phyloP scores from a whole-genome alignment of 75 land plant genomes.

The Pinus albicaulis region DNA sequence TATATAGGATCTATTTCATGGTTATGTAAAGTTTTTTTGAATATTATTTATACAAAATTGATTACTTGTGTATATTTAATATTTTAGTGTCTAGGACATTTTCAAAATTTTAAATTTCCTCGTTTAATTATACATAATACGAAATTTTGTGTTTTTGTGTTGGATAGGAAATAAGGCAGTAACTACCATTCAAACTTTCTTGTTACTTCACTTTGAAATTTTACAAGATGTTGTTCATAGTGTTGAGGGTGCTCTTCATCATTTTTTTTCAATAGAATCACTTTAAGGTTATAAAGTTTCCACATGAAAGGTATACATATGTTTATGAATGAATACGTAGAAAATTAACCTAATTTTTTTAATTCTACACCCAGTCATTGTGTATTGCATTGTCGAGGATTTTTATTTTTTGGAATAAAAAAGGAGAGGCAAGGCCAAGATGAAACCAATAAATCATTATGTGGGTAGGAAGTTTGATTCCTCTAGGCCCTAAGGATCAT shows the following conservation, averaged over 20 bases:
- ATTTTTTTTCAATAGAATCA: constrained; percentile 82
- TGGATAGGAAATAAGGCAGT: constrained; percentile 83
- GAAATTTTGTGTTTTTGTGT: constrained; percentile 8
- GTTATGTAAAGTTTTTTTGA: too few species aligned
- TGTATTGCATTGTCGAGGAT: too few species aligned
- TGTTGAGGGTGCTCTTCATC: constrained; percentile 90
- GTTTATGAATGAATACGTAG: background rate
- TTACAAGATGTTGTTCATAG: constrained; percentile 68
- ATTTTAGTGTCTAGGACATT: background rate
- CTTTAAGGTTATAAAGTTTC: constrained; percentile 82
- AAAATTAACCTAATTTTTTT: background rate
- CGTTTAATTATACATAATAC: background rate
- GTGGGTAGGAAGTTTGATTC: too few species aligned
- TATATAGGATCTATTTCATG: too few species aligned
- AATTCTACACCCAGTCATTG: too few species aligned
- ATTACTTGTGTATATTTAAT: background rate
- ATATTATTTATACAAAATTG: too few species aligned
- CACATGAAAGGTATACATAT: constrained; percentile 67
- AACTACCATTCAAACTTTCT: constrained; percentile 88
- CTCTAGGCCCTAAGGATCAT: too few species aligned
- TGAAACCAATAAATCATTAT: too few species aligned
- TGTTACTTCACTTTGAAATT: constrained; percentile 87
- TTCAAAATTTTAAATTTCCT: too few species aligned
- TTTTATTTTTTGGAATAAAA: too few species aligned
- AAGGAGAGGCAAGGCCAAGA: too few species aligned